These are phyloP conservation scores for Pseudodiploospora longispora DNA, from an alignment of 2,329 filamentous ascomycete species.

Conservation along the genomic window DNA sequence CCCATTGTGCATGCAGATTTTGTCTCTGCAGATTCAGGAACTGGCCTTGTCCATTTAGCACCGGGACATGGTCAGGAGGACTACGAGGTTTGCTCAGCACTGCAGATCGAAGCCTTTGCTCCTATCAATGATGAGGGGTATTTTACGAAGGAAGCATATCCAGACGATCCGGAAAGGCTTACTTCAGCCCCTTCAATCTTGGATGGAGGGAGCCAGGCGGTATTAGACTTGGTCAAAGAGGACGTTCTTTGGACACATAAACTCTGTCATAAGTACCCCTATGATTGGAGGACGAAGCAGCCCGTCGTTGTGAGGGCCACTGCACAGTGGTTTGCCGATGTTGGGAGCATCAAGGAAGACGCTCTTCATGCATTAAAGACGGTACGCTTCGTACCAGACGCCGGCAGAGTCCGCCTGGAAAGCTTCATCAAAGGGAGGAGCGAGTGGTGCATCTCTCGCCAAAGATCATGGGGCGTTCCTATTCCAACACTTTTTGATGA, in stretches of 20 bases:
- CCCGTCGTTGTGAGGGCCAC: slow-evolving; percentile 89
- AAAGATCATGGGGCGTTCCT: slow-evolving; percentile 92
- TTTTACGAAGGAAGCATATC: slow-evolving; percentile 74
- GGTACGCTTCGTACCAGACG: slow-evolving; percentile 72
- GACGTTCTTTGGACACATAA: slow-evolving; percentile 62
- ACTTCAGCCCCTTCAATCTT: slow-evolving; percentile 61
- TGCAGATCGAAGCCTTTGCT: slow-evolving; percentile 67
- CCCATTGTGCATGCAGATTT: slow-evolving; percentile 79
- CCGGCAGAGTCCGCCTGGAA: slow-evolving; percentile 65
- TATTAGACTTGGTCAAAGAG: slow-evolving; percentile 60
- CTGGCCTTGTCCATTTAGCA: slow-evolving; percentile 88
- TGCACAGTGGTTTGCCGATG: slow-evolving; percentile 96
- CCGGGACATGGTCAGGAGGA: slow-evolving; percentile 97
- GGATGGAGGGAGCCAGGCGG: slow-evolving; percentile 57
- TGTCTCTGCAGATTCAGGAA: slow-evolving; percentile 82
- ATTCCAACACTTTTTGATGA: slow-evolving; percentile 83
- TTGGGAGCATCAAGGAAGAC: slow-evolving; percentile 68
- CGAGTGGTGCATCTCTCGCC: slow-evolving; percentile 97
- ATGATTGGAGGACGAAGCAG: slow-evolving; percentile 93
- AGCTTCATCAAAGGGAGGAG: slow-evolving; percentile 81
- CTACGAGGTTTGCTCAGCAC: slow-evolving; percentile 68
- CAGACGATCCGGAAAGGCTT: slow-evolving; percentile 58
- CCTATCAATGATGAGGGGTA: slow-evolving; percentile 75
- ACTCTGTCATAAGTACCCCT: slow-evolving; percentile 88
- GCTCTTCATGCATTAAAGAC: slow-evolving; percentile 61